phyloP scores from a whole-genome alignment of 2,329 filamentous ascomycete species.

The Colletotrichum tropicicola region DNA sequence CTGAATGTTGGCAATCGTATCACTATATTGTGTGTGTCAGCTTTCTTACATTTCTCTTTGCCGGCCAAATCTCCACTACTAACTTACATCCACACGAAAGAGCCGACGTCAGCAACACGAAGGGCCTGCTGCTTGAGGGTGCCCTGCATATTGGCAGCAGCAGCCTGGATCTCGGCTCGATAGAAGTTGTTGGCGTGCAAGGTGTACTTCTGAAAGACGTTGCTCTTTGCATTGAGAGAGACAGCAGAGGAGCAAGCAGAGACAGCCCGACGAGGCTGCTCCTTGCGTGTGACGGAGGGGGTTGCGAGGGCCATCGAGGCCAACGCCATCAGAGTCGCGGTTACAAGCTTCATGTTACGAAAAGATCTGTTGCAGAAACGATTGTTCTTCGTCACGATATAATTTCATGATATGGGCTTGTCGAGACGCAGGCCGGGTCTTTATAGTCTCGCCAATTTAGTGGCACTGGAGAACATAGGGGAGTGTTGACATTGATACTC shows the following conservation, averaged over 20 bases:
- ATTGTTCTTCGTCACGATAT: not conserved
- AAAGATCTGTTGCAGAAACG: not conserved
- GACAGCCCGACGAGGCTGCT: slow-evolving; percentile 38
- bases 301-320: slow-evolving; percentile 44
- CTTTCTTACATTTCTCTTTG: no score
- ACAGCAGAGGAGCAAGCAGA: slow-evolving; percentile 45
- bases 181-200: slow-evolving; percentile 48
- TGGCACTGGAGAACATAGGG: no score
- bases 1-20: slow-evolving; percentile 48
- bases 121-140: slow-evolving; percentile 39
- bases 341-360: slow-evolving; percentile 46
- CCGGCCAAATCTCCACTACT: no score
- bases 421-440: not conserved
- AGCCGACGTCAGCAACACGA: slow-evolving; percentile 48
- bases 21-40: no score
- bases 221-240: slow-evolving; percentile 47
- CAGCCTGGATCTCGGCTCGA: slow-evolving; percentile 47
- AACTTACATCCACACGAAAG: slow-evolving; percentile 50
- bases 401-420: not conserved
- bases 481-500: no score
- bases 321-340: slow-evolving; percentile 44
- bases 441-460: no score
- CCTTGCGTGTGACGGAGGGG: slow-evolving; percentile 38
- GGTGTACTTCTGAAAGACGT: slow-evolving; percentile 47
- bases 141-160: slow-evolving; percentile 40